A percentile compares a stretch with the other conserved stretches of the same genome.
Evolutionary conservation across 345 rosid species (phyloP).

Genomic region (Arabidopsis arenosa): DNA sequence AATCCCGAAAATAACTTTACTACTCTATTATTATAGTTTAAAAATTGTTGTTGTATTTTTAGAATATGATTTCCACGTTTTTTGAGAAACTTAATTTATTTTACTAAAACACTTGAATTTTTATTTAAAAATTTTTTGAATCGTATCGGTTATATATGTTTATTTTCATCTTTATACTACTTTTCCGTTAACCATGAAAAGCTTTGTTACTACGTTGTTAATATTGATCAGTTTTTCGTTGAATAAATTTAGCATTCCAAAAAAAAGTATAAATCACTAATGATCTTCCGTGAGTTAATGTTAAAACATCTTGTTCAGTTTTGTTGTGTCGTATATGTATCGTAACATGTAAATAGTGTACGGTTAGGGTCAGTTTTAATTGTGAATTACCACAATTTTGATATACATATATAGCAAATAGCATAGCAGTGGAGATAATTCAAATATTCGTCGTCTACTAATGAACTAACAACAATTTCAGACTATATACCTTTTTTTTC

Average conservation of each 20-base stretch:
- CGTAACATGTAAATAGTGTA: neutral
- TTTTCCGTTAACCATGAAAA: neutral
- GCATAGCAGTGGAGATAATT: constrained; percentile 7
- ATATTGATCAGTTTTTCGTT: no score
- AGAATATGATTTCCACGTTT: no score
- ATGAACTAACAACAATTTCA: neutral
- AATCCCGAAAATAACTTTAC: no score
- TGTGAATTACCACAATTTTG: neutral
- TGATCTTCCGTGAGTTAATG: neutral
- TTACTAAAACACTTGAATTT: no score
- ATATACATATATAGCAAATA: constrained; percentile 3
- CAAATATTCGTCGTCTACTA: constrained; percentile 9
- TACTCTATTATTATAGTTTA: no score
- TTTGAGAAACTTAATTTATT: no score
- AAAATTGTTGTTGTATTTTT: no score
- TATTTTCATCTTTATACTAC: neutral
- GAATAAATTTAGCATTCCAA: no score
- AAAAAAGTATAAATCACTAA: neutral
- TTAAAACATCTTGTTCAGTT: neutral
- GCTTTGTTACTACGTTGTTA: neutral
- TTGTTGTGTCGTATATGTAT: neutral
- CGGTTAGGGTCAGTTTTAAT: neutral
- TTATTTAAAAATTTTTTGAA: no score
- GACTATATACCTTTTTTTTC: neutral
- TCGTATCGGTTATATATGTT: no score